Evolutionary conservation across 2,329 filamentous ascomycete species (phyloP).

Genomic region (Pseudogymnoascus sp.): DNA sequence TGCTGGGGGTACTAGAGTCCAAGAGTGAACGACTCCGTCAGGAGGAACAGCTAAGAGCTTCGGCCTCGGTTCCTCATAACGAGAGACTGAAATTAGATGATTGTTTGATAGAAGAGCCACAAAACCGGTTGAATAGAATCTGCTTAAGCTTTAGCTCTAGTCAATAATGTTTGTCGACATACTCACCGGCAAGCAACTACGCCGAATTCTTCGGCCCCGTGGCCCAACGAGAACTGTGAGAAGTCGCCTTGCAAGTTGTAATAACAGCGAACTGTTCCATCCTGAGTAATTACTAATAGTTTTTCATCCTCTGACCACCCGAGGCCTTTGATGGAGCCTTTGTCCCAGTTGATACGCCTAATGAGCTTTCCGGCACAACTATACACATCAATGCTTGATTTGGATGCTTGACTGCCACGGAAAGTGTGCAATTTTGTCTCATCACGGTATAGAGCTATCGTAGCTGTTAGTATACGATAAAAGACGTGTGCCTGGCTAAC

Average conservation of each 20-base stretch:
- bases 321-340: conserved; percentile 75
- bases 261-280: conserved; percentile 82
- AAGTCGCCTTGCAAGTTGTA: conserved; percentile 92
- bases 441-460: conserved; percentile 78
- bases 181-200: conserved; percentile 67
- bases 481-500: not conserved
- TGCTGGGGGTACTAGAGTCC: conserved; percentile 80
- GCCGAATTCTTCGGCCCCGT: conserved; percentile 80
- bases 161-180: conserved; percentile 8
- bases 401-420: conserved; percentile 61
- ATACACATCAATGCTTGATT: conserved; percentile 88
- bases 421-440: conserved; percentile 76
- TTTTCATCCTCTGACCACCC: conserved; percentile 97
- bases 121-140: conserved; percentile 85
- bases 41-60: conserved; percentile 71
- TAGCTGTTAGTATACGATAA: conserved; percentile 25
- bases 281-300: conserved; percentile 76
- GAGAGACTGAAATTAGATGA: conserved; percentile 73
- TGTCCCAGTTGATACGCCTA: conserved; percentile 82
- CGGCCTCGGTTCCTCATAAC: conserved; percentile 84
- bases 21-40: conserved; percentile 73
- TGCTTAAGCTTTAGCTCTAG: conserved; percentile 8
- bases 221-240: conserved; percentile 83
- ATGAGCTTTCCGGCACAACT: conserved; percentile 86
- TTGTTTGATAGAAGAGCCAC: conserved; percentile 89